Conservation (phyloP, 805 yeast genomes). For the Pichia occidentalis region DNA sequence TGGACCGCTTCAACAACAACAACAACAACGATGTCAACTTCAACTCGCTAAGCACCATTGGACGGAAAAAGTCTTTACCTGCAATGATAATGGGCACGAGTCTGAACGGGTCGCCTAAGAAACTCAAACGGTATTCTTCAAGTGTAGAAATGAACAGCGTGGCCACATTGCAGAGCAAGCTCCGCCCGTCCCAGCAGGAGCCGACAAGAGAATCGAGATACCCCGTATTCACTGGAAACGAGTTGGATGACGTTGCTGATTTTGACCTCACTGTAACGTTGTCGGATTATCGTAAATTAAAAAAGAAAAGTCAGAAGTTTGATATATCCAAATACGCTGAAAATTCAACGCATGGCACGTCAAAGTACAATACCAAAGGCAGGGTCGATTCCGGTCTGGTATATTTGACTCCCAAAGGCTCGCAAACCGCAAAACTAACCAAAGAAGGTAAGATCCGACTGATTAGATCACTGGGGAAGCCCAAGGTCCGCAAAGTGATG, state of each 20-base stretch:
- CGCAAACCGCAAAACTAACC: slow-evolving; percentile 20
- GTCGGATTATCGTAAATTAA: slow-evolving; percentile 22
- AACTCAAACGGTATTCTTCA: slow-evolving; percentile 25
- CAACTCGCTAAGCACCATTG: slow-evolving; percentile 10
- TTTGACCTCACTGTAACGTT: slow-evolving; percentile 27
- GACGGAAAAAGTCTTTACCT: slow-evolving; percentile 25
- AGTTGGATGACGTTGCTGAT: slow-evolving; percentile 22
- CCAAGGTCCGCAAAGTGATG: slow-evolving; percentile 21
- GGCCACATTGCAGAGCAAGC: too few species aligned
- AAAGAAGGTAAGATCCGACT: slow-evolving; percentile 29
- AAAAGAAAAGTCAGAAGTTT: slow-evolving; percentile 22
- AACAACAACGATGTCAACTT: too few species aligned
- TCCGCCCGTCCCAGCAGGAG: slow-evolving; percentile 4
- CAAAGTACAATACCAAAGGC: too few species aligned
- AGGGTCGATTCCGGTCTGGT: too few species aligned
- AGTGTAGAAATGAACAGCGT: slow-evolving; percentile 20
- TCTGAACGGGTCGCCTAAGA: slow-evolving; percentile 18
- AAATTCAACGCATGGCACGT: too few species aligned
- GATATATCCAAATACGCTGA: slow-evolving; percentile 26
- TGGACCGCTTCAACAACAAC: slow-evolving; percentile 19
- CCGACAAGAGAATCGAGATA: not conserved
- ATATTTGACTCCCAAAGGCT: not conserved
- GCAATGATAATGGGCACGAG: slow-evolving; percentile 15
- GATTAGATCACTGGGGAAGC: slow-evolving; percentile 26
- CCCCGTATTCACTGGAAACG: slow-evolving; percentile 15